Base-by-base conservation (phyloP, 139 green algal species). In the Picochlorum sp. region DNA sequence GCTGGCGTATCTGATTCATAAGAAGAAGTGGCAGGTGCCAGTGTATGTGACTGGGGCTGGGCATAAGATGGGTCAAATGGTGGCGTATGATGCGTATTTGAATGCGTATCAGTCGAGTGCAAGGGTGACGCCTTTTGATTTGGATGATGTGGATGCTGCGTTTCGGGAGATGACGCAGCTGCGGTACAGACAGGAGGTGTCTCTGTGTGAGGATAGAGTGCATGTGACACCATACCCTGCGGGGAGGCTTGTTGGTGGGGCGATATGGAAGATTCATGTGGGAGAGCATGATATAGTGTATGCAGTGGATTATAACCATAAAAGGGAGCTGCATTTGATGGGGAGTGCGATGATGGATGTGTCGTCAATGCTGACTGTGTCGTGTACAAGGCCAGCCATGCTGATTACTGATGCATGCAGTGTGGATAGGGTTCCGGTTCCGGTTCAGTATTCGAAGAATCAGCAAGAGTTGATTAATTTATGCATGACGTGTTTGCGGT, bases 261-360 rank as follows among this genome's bases (percentile, higher is more conserved):
- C 80, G 1, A 69, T 95, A 21, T 98, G 92, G 92, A 81, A 74
- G 51, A 84, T 95, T 26, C 77, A 68, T 30, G 66, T 71, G 15
- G 71, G 58, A 0, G 81, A 75, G 0, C 83, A 97, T 59, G 84
- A 96, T 24, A 65, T 96, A 13, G 72, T 98, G 41, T 97, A 97
- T 61, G 91, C 87, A 1, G 75, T 90, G 3, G 86, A 92, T 66
- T 92, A 81, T 71, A 95, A 96, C 74, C 86, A 98, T 74, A 61
- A 49, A 49, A 81, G 65, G 62, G 72, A 83, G 59, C 58, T 65
- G 16, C 86, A 90, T 54, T 66, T 95, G 23, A 87, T 82, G 23
- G 76, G 73, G 2, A 75, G 76, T 3, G 45, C 57, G 31, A 55
- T 55, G 47, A 41, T 41, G 34, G 34, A 41, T 41, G 7, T 41